Base-by-base conservation (phyloP, 2,329 filamentous ascomycete species). In the Cladosporium sp. region DNA sequence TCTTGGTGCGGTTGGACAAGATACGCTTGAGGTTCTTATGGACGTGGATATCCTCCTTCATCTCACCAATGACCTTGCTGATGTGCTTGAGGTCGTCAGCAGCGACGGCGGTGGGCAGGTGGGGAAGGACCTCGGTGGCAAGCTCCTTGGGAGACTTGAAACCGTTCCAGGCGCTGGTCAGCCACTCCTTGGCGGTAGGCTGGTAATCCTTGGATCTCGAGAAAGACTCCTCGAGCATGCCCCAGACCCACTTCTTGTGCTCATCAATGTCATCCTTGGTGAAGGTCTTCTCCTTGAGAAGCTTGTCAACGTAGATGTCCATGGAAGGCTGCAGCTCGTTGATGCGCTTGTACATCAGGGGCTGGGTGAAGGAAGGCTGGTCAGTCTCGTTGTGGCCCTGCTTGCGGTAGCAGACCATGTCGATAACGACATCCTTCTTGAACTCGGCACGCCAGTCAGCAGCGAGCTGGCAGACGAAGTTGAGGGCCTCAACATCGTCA, bases 111-210 rank as follows among this genome's bases (percentile, higher is more conserved):
- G 93, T 98, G 22, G 89, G 85, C 63, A 89, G 82, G 75, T 98
- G 93, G 46, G 92, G 91, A 48, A 98, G 79, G 43, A 97, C 84
- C 76, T 98, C 93, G 19, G 86, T 93, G 32, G 92, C 91, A 58
- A 98, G 79, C 74, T 98, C 93, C 79, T 96, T 97, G 65, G 93
- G 93, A 32, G 91, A 95, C 78, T 97, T 97, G 84, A 98, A 97
- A 58, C 92, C 92, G 75, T 98, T 95, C 93, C 93, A 98, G 53
- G 93, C 92, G 48, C 91, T 96, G 8, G 93, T 97, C 62, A 95
- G 84, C 93, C 93, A 98, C 74, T 98, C 93, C 76, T 95, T 95
- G 60, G 91, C 88, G 38, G 88, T 95, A 43, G 93, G 89, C 72
- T 92, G 87, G 74, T 98, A 98, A 66, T 98, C 92, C 75, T 95